Percentiles rank a stretch among this genome's conserved stretches.
Conservation (phyloP, 306 rosid genomes). For the Gynostemma pentaphyllum region DNA sequence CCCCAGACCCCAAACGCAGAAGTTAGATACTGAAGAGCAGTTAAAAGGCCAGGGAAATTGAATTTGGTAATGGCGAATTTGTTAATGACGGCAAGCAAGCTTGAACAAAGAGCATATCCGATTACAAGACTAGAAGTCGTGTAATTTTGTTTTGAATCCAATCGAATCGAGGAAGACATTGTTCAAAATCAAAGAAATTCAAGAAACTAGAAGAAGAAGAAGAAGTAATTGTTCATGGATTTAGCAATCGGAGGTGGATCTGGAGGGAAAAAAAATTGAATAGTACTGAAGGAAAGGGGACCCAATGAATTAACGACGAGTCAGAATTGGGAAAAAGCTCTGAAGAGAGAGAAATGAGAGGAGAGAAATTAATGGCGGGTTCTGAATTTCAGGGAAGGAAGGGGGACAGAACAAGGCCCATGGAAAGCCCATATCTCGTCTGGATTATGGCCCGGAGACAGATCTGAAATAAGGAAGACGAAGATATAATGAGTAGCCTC, state of each 20-base stretch:
- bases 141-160: conserved; percentile 50
- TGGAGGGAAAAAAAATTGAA: not conserved
- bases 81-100: conserved; percentile 88
- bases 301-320: not conserved
- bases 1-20: conserved; percentile 75
- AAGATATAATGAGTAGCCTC: not conserved
- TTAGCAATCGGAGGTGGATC: not conserved
- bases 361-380: conserved; percentile 3
- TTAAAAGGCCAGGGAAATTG: conserved; percentile 85
- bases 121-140: conserved; percentile 62
- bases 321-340: not conserved
- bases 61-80: conserved; percentile 84
- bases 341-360: not conserved
- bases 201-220: too few species aligned
- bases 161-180: conserved; percentile 44
- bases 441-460: too few species aligned
- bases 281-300: not conserved
- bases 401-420: not conserved
- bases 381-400: not conserved
- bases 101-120: conserved; percentile 85
- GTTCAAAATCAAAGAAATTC: conserved; percentile 1
- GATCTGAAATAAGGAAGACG: not conserved
- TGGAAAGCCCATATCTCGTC: not conserved
- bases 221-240: not conserved
- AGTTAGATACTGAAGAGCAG: conserved; percentile 78